Percentiles rank a stretch among this genome's conserved stretches.
These are phyloP conservation scores for Nigrospora sphaerica DNA, from an alignment of 2,329 filamentous ascomycete genomes.

Conservation along the genomic window DNA sequence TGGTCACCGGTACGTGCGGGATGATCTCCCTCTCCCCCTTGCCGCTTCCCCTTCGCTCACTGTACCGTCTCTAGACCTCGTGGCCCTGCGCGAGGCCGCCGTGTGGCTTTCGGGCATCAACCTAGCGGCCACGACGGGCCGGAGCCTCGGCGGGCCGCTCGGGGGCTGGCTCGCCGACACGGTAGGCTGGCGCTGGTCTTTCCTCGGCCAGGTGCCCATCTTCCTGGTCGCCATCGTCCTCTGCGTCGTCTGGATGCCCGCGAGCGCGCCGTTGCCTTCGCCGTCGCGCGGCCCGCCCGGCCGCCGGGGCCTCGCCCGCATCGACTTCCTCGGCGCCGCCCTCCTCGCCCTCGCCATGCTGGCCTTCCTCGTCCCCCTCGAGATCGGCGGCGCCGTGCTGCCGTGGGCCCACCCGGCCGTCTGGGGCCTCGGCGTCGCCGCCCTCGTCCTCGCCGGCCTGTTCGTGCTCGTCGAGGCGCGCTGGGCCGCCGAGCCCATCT, in stretches of 20 bases:
- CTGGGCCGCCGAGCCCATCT: constrained; percentile 30
- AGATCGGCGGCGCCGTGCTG: constrained; percentile 5
- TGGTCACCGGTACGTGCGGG: constrained; percentile 37
- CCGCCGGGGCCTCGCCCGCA: not conserved
- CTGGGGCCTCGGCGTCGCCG: not conserved
- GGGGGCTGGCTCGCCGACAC: constrained; percentile 56
- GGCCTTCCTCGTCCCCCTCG: constrained; percentile 6
- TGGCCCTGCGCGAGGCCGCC: constrained; percentile 44
- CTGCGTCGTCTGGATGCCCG: constrained; percentile 13
- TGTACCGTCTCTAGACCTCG: constrained; percentile 30
- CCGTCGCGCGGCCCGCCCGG: no score
- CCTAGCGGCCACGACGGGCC: constrained; percentile 41
- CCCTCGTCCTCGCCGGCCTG: not conserved
- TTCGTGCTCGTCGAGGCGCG: constrained; percentile 17
- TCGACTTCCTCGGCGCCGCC: constrained; percentile 6
- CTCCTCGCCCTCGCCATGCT: constrained; percentile 3
- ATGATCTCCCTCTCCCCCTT: not conserved
- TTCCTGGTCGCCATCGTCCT: constrained; percentile 39
- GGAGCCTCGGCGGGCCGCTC: constrained; percentile 45
- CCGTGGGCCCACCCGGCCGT: constrained; percentile 6
- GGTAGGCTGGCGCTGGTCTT: constrained; percentile 62
- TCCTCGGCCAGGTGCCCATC: constrained; percentile 48
- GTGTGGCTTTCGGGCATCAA: constrained; percentile 48
- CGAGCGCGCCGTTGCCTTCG: no score
- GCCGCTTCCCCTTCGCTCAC: not conserved